Evolutionary conservation across 805 yeast genomes (phyloP).

Genomic region (Sungouiozyma ichnusensis): DNA sequence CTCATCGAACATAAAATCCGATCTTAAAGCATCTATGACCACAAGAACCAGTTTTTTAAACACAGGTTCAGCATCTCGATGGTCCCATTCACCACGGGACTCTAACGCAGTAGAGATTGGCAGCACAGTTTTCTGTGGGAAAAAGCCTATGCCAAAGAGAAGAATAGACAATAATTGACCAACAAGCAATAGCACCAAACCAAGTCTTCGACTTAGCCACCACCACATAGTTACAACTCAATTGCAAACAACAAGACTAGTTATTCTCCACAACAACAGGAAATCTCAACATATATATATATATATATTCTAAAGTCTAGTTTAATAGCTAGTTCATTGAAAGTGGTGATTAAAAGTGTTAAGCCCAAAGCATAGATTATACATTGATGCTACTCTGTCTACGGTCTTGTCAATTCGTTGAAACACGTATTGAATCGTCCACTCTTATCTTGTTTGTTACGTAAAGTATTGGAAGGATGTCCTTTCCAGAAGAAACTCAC

Average conservation of each 20-base stretch:
- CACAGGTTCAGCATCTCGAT: constrained; percentile 21
- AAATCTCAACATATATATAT: too few species aligned
- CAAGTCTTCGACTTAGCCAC: not conserved
- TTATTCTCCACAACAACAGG: too few species aligned
- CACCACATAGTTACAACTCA: not conserved
- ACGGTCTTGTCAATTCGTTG: too few species aligned
- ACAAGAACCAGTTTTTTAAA: constrained; percentile 66
- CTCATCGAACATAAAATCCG: constrained; percentile 69
- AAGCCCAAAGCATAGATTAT: too few species aligned
- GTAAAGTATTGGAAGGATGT: not conserved
- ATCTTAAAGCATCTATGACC: constrained; percentile 87
- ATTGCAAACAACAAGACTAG: too few species aligned
- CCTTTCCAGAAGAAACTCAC: not conserved
- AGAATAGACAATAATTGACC: constrained; percentile 45
- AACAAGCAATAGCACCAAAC: constrained; percentile 5
- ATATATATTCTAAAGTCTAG: too few species aligned
- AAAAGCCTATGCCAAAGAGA: constrained; percentile 72
- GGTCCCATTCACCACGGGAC: constrained; percentile 26
- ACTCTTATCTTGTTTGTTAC: not conserved
- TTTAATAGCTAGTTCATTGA: too few species aligned
- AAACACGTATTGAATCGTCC: too few species aligned
- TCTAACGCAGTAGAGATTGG: constrained; percentile 42
- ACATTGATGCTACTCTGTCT: too few species aligned
- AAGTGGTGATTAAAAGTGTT: not conserved
- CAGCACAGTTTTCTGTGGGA: constrained; percentile 77